Evolutionary conservation across 441 rosid genomes (phyloP).

Genomic region (Croton laevigatus): DNA sequence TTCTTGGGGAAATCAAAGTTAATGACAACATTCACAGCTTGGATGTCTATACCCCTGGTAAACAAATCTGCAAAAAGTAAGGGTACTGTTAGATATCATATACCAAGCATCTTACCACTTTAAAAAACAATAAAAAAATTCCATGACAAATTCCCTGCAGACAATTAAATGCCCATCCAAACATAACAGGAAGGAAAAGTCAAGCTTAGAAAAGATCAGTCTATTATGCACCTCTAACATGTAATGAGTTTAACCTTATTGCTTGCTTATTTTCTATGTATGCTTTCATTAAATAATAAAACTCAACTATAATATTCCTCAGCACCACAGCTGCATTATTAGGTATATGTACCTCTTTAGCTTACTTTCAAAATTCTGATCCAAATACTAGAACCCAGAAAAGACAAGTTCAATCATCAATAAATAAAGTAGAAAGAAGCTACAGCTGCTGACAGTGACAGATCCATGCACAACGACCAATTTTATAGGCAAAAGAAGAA

Average conservation of each 20-base stretch:
- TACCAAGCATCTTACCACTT: not conserved
- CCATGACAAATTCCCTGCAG: too few species aligned
- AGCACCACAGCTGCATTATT: not conserved
- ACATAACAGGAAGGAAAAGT: not conserved
- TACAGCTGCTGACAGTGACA: not conserved
- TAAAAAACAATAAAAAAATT: not conserved
- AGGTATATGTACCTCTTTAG: not conserved
- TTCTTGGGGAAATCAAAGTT: slow-evolving; percentile 97
- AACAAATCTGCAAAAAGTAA: slow-evolving; percentile 64
- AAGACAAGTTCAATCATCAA: not conserved
- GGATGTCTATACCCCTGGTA: slow-evolving; percentile 98
- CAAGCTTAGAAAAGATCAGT: not conserved
- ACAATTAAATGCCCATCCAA: not conserved
- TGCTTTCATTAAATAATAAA: not conserved
- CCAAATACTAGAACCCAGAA: not conserved
- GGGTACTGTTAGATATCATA: slow-evolving; percentile 22
- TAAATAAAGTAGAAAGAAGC: not conserved
- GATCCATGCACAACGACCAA: not conserved
- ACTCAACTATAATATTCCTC: not conserved
- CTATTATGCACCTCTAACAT: not conserved
- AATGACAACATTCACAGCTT: slow-evolving; percentile 96
- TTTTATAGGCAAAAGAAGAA: not conserved
- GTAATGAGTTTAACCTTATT: not conserved
- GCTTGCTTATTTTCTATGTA: not conserved
- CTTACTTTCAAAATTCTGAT: too few species aligned